These are phyloP conservation scores for Pythium brassicae DNA, from an alignment of 352 stramenopile species.

Conservation along the genomic window DNA sequence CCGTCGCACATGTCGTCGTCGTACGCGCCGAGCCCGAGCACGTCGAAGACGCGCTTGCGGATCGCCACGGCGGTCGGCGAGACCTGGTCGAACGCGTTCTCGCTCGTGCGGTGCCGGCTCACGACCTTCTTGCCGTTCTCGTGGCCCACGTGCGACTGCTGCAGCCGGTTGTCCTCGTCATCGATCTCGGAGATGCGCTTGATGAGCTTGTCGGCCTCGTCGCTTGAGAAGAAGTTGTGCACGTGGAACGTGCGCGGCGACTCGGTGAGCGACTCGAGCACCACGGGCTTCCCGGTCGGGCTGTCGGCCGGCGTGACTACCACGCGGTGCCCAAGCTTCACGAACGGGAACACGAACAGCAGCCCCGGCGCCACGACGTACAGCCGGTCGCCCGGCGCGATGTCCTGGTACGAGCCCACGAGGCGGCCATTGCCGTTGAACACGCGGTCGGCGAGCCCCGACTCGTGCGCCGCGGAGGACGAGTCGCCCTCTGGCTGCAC, in stretches of 20 bases:
- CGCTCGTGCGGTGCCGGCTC: constrained; percentile 74
- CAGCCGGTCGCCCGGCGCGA: constrained; percentile 47
- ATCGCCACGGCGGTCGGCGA: constrained; percentile 68
- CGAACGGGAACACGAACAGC: constrained; percentile 79
- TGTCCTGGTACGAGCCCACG: constrained; percentile 48
- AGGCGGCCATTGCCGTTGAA: constrained; percentile 62
- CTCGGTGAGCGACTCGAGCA: constrained; percentile 76
- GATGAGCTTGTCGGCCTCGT: constrained; percentile 81
- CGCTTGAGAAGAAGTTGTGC: constrained; percentile 83
- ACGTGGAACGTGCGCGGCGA: constrained; percentile 83
- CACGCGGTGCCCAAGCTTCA: constrained; percentile 72
- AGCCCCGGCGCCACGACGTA: constrained; percentile 72
- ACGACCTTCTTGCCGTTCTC: constrained; percentile 64
- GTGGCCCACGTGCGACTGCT: constrained; percentile 76
- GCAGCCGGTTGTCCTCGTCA: constrained; percentile 76
- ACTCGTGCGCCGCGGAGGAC: no score
- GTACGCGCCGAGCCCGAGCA: constrained; percentile 90
- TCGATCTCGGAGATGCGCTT: constrained; percentile 76
- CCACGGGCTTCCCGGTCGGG: constrained; percentile 49
- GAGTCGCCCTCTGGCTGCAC: constrained; percentile 12
- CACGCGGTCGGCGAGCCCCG: constrained; percentile 59
- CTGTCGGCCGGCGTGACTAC: constrained; percentile 43
- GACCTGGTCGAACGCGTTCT: constrained; percentile 87
- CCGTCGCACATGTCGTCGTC: constrained; percentile 91
- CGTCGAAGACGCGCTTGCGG: constrained; percentile 85